phyloP scores from a whole-genome alignment of 768 basidiomycete genomes.

The Suillus occidentalis region DNA sequence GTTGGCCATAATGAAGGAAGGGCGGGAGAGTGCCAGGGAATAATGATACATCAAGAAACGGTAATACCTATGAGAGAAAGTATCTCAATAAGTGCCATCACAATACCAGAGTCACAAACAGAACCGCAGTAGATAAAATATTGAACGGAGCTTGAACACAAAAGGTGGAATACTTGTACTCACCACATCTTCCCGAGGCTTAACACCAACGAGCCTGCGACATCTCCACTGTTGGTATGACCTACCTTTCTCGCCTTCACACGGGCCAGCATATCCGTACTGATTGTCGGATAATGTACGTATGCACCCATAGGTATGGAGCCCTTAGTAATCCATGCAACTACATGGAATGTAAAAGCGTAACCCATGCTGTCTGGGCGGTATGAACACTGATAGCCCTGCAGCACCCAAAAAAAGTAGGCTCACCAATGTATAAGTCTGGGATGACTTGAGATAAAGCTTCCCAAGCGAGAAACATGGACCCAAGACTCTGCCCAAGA shows the following conservation, averaged over 20 bases:
- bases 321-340: conserved; percentile 52
- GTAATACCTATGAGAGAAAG: conserved; percentile 66
- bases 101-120: neutral
- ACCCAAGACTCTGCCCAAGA: conserved; percentile 87
- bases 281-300: conserved; percentile 96
- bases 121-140: neutral
- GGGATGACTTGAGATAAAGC: conserved; percentile 79
- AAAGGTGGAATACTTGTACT: conserved; percentile 20
- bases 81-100: neutral
- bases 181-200: conserved; percentile 67
- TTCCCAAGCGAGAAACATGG: conserved; percentile 80
- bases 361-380: conserved; percentile 94
- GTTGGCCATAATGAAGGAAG: conserved; percentile 88
- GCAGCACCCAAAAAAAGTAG: neutral
- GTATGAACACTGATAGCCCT: conserved; percentile 11
- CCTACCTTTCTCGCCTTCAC: conserved; percentile 60
- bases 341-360: conserved; percentile 87
- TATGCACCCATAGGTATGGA: conserved; percentile 83
- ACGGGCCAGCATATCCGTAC: conserved; percentile 87
- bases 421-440: conserved; percentile 86
- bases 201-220: conserved; percentile 51
- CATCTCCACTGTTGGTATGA: conserved; percentile 61
- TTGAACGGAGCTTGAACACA: neutral
- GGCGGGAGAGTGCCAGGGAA: conserved; percentile 65
- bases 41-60: conserved; percentile 85